Conservation (phyloP, 2,329 filamentous ascomycete genomes). For the Alternaria postmessia region DNA sequence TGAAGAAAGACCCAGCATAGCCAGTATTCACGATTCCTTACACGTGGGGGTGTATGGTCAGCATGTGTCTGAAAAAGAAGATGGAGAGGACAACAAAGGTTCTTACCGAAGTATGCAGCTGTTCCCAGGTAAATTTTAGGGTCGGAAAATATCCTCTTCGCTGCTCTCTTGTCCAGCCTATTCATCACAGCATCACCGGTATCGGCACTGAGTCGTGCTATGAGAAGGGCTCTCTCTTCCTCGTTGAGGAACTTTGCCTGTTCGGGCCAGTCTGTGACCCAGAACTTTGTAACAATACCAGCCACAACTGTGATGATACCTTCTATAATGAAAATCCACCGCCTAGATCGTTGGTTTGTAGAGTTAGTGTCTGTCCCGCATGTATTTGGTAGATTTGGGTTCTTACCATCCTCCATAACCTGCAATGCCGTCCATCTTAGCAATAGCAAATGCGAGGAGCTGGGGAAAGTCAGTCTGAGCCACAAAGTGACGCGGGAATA, state of each 20-base stretch:
- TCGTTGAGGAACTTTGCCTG: conserved; percentile 45
- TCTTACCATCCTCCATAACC: conserved; percentile 46
- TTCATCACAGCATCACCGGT: conserved; percentile 59
- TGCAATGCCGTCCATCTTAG: conserved; percentile 66
- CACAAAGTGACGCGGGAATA: background rate
- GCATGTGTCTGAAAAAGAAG: background rate
- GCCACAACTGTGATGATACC: conserved; percentile 38
- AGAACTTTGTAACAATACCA: conserved; percentile 60
- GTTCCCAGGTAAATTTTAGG: conserved; percentile 41
- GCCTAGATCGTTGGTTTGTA: conserved; percentile 5
- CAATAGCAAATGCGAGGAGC: conserved; percentile 59
- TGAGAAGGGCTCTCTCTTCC: conserved; percentile 38
- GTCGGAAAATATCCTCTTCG: conserved; percentile 55
- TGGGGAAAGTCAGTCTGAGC: conserved; percentile 9
- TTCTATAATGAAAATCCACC: conserved; percentile 46
- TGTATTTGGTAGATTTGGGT: background rate
- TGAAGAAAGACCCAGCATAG: conserved; percentile 55
- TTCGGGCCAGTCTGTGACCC: conserved; percentile 59
- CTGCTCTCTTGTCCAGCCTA: conserved; percentile 58
- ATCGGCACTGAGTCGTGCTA: conserved; percentile 39
- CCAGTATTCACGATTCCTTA: conserved; percentile 55
- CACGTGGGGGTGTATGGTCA: background rate
- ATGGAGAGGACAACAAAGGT: background rate
- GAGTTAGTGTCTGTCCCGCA: background rate
- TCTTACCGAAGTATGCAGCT: conserved; percentile 27